phyloP scores from a whole-genome alignment of 2,329 filamentous ascomycete species.

The Stachybotrys echinatus region DNA sequence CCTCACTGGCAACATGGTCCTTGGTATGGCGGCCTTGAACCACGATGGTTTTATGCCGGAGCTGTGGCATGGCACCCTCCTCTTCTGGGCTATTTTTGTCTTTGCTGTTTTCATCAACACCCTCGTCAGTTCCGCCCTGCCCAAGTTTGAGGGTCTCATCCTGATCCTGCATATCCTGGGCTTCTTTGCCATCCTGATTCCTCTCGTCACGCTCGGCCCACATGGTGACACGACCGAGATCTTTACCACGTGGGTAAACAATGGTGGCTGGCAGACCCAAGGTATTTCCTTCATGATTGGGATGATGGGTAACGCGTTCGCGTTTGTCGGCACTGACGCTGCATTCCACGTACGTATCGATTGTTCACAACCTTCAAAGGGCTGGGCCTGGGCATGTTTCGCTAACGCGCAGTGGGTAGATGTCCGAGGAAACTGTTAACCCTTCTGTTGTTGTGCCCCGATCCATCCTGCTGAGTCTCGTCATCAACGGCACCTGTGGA shows the following conservation, averaged over 20 bases:
- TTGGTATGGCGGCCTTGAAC: conserved; percentile 18
- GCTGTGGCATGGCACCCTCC: conserved; percentile 42
- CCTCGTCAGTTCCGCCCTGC: conserved; percentile 35
- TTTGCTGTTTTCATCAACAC: conserved; percentile 47
- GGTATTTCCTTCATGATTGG: conserved; percentile 40
- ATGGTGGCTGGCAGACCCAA: conserved; percentile 35
- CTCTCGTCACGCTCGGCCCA: conserved; percentile 22
- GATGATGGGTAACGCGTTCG: conserved; percentile 33
- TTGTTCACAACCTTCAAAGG: too few relatives aligned
- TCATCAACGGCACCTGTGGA: conserved; percentile 46
- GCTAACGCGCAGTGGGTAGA: conserved; percentile 16
- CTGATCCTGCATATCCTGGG: conserved; percentile 40
- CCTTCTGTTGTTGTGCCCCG: conserved; percentile 44
- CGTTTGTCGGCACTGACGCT: conserved; percentile 24
- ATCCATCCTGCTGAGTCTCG: conserved; percentile 41
- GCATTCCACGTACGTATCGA: conserved; percentile 20
- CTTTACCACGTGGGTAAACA: conserved; percentile 38
- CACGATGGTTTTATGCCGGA: conserved; percentile 30
- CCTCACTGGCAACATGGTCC: conserved; percentile 41
- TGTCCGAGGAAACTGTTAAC: conserved; percentile 41
- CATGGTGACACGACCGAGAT: conserved; percentile 29
- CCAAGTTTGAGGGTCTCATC: conserved; percentile 44
- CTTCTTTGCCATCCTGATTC: conserved; percentile 25
- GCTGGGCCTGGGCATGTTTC: too few relatives aligned
- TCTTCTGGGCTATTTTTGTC: conserved; percentile 41